Conservation (phyloP, 192 early-diverging fungal species). For the Globomyces pollinis-pini region DNA sequence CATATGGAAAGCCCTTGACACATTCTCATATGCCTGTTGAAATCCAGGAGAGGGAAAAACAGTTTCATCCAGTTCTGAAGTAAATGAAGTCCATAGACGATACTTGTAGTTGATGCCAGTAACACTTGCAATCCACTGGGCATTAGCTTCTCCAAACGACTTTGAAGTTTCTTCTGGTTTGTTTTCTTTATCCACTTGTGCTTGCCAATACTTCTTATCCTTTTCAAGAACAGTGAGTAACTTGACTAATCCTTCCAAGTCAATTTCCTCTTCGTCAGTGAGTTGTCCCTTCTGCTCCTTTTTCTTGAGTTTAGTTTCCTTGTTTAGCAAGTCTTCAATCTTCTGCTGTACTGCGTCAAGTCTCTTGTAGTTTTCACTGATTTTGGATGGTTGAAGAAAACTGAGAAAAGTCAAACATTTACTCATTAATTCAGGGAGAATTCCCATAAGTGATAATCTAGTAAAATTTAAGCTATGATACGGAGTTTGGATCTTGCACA, state of each 20-base stretch:
- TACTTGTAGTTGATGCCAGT: constrained; percentile 14
- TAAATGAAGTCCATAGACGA: neutral
- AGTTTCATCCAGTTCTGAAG: neutral
- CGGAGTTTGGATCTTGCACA: too few species aligned
- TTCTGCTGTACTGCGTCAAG: constrained; percentile 14
- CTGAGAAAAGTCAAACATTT: too few species aligned
- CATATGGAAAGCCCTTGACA: constrained; percentile 4
- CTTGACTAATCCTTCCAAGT: constrained; percentile 10
- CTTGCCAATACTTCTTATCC: constrained; percentile 13
- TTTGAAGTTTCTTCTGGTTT: constrained; percentile 12
- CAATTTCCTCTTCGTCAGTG: constrained; percentile 8
- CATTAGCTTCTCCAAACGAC: constrained; percentile 15
- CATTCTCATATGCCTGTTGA: constrained; percentile 8
- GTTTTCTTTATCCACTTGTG: constrained; percentile 12
- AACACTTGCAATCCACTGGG: constrained; percentile 10
- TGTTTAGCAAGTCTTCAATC: constrained; percentile 27
- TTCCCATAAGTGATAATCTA: too few species aligned
- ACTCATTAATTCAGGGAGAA: too few species aligned
- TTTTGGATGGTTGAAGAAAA: neutral
- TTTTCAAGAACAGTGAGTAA: neutral
- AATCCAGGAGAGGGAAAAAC: constrained; percentile 4
- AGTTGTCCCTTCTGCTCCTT: constrained; percentile 7
- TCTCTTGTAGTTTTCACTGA: neutral
- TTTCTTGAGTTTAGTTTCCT: constrained; percentile 14
- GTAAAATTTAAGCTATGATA: too few species aligned